Conservation (phyloP, 495 filamentous ascomycete genomes). For the Penicillium malachiteum region DNA sequence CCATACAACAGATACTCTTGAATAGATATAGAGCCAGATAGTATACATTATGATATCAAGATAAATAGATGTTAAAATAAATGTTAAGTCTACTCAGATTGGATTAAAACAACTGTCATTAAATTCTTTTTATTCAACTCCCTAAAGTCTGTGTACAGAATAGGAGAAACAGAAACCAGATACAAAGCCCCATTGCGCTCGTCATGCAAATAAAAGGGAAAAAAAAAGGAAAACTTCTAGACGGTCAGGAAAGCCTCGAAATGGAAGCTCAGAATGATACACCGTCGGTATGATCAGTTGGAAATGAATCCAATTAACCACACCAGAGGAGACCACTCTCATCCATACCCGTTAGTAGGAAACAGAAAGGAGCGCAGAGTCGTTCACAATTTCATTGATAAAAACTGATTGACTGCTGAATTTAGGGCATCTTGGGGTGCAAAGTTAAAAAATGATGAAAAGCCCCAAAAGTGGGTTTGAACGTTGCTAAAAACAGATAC, state of each 20-base stretch:
- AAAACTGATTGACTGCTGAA: constrained; percentile 18
- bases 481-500: constrained; percentile 30
- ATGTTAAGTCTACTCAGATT: not conserved
- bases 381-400: constrained; percentile 24
- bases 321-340: not conserved
- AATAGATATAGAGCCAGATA: too few relatives aligned
- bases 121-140: constrained; percentile 28
- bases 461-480: constrained; percentile 19
- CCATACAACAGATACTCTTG: too few relatives aligned
- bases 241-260: constrained; percentile 3
- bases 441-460: constrained; percentile 15
- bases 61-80: too few relatives aligned
- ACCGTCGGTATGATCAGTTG: not conserved
- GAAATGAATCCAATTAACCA: not conserved
- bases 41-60: too few relatives aligned
- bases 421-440: constrained; percentile 11
- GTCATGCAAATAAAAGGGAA: constrained; percentile 37
- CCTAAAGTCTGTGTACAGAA: constrained; percentile 29
- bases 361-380: constrained; percentile 17
- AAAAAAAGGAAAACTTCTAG: constrained; percentile 18
- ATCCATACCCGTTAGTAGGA: constrained; percentile 26
- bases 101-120: constrained; percentile 18
- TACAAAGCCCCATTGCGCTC: constrained; percentile 28
- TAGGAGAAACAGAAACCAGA: constrained; percentile 26
- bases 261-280: not conserved